Conservation (phyloP, 1,139 yeast genomes). For the Nakaseomyces uthaithaninus region DNA sequence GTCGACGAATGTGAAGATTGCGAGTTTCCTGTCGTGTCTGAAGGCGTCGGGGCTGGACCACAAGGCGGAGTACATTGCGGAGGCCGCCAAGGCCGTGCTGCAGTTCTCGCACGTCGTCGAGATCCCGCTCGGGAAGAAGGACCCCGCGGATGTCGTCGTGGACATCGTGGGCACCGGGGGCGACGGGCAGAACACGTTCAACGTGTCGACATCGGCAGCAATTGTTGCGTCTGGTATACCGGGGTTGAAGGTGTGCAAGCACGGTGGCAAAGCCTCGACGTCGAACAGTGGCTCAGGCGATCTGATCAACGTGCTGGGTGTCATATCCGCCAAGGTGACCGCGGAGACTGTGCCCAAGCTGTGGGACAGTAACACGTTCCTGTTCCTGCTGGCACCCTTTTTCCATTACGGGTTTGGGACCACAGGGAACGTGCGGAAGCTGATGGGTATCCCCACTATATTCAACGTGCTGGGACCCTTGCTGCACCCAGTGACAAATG, state of each 20-base stretch:
- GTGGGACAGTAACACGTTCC: constrained; percentile 46
- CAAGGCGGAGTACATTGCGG: constrained; percentile 70
- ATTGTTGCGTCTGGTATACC: constrained; percentile 85
- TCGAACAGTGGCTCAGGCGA: constrained; percentile 93
- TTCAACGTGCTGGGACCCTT: constrained; percentile 91
- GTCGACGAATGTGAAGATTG: constrained; percentile 47
- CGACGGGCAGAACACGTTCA: constrained; percentile 93
- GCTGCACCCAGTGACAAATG: constrained; percentile 63
- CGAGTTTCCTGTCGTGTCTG: constrained; percentile 72
- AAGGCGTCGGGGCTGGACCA: constrained; percentile 74
- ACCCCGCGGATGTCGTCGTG: constrained; percentile 39
- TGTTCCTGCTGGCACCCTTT: constrained; percentile 85
- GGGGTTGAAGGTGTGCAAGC: constrained; percentile 73
- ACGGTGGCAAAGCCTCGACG: constrained; percentile 95
- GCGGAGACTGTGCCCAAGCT: constrained; percentile 57
- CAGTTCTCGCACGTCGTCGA: constrained; percentile 51
- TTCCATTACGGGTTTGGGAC: constrained; percentile 90
- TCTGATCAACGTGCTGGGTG: constrained; percentile 65
- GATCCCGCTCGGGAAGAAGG: constrained; percentile 7
- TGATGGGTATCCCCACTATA: constrained; percentile 81
- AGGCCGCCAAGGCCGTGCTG: constrained; percentile 66
- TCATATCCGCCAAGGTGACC: constrained; percentile 63
- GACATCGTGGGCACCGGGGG: constrained; percentile 99
- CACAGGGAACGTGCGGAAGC: constrained; percentile 68
- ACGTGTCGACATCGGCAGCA: constrained; percentile 91